Evolutionary conservation across 2,329 filamentous ascomycete species (phyloP).

Genomic region (Cryoendolithus antarcticus): DNA sequence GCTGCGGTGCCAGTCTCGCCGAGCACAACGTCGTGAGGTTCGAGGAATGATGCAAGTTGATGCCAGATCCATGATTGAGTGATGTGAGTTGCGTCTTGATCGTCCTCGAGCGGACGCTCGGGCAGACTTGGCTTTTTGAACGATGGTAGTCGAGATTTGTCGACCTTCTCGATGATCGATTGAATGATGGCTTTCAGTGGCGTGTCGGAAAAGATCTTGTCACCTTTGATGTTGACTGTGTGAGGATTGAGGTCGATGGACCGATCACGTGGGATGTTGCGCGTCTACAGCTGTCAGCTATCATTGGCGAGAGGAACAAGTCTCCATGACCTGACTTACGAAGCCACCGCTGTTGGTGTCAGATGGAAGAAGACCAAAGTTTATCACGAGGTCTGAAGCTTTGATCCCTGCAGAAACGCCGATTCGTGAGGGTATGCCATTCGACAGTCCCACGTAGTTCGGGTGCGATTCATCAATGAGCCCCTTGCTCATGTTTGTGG

Average conservation of each 20-base stretch:
- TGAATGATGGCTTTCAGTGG: conserved; percentile 27
- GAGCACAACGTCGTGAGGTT: conserved; percentile 27
- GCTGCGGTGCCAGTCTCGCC: conserved; percentile 31
- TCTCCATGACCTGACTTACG: background rate
- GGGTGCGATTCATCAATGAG: conserved; percentile 30
- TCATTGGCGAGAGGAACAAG: no score
- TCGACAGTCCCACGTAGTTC: conserved; percentile 30
- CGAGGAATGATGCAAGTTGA: conserved; percentile 22
- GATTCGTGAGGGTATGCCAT: conserved; percentile 26
- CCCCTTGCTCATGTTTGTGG: conserved; percentile 31
- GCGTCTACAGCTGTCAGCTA: conserved; percentile 9
- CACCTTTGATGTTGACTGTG: conserved; percentile 24
- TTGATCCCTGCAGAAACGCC: conserved; percentile 27
- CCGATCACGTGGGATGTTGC: conserved; percentile 19
- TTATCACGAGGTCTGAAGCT: conserved; percentile 25
- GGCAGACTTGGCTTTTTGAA: conserved; percentile 19
- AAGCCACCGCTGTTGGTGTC: conserved; percentile 34
- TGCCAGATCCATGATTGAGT: conserved; percentile 34
- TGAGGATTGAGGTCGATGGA: conserved; percentile 27
- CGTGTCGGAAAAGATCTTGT: conserved; percentile 20
- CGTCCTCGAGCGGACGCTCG: conserved; percentile 17
- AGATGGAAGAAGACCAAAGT: conserved; percentile 27
- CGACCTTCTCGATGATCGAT: conserved; percentile 17
- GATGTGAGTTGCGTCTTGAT: conserved; percentile 24
- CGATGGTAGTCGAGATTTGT: conserved; percentile 10